Evolutionary conservation across 2,329 filamentous ascomycete species (phyloP), one percentile per base, ranked within the genome.

Genomic region (Alternaria hordeiaustralica): DNA sequence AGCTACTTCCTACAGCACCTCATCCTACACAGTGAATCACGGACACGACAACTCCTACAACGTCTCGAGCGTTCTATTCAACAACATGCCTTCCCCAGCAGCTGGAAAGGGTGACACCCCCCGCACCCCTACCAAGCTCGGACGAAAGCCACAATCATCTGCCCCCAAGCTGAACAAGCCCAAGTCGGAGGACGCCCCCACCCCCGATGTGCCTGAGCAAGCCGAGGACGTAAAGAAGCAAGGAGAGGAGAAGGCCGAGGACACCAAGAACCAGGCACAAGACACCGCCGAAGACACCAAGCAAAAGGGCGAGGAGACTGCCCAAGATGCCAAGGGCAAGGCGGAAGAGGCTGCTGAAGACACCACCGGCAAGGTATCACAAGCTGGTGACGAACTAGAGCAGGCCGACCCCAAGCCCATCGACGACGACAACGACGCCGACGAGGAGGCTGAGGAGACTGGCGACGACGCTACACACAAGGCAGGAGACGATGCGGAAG

Each of bases 61-160:
- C 67, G 69, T 74, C 56, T 66, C 71, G 58, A 62, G 73, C 67
- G 63, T 75, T 64, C 46, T 68, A 53, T 62, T 74, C 71, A 79
- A 69, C 60, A 85, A 69, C 57, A 85, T 85, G 84, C 83, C 83
- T 73, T 84, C 84, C 62, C 83, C 84, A 72, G 83, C 84, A 69
- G 83, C 84, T 68, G 83, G 83, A 75, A 85, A 84, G 80, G 75
- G 80, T 75, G 80, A 80, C 55, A 75, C 78, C 66, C 84, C 83
- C 70, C 83, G 83, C 78, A 85, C 84, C 65, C 83, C 84, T 41
- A 85, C 84, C 50, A 85, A 85, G 79, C 80, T 85, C 67, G 80
- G 81, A 65, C 74, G 82, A 67, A 83, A 83, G 76, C 74, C 80
- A 60, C 79, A 81, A 66, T 70, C 72, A 67, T 67, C 77, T 63